Base-by-base conservation (phyloP, 306 rosid species). In the Astragalus glycyphyllos region DNA sequence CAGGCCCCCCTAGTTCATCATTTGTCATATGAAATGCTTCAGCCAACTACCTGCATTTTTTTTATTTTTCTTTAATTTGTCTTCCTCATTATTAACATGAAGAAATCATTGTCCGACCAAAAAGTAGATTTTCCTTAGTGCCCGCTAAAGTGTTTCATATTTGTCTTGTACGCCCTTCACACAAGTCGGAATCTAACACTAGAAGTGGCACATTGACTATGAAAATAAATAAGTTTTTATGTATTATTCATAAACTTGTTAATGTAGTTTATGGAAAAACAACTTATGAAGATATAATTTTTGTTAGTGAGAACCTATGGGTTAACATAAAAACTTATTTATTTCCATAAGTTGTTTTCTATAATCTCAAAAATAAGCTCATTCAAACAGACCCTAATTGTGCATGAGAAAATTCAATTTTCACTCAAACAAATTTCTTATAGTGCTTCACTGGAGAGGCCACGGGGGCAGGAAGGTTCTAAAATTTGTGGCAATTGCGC, bases 171-270 rank as follows among this genome's bases (percentile, higher is more conserved):
- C 40, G 40, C 8, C 8, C 40, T 35, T 35, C 40, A 4, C 40
- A 35, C 40, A 7, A 35, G 40, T 66, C 41, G 7, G 31, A 48
- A 44, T 17, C 46, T 15, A 4, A 34, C 5, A 6, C 12, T 26
- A 23, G 40, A 47, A 72, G 50, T 72, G 76, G 68, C 50, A 72
- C 46, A 59, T 20, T 59, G 68, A 47, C 68, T n/a, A n/a, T n/a
- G n/a, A n/a, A n/a, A n/a, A n/a, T n/a, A n/a, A n/a, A n/a, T n/a
- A n/a, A n/a, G n/a, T n/a, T n/a, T n/a, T n/a, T n/a, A n/a, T n/a
- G n/a, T n/a, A n/a, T n/a, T n/a, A n/a, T n/a, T n/a, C n/a, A n/a
- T n/a, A n/a, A n/a, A n/a, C n/a, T n/a, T n/a, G n/a, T n/a, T n/a
- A n/a, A n/a, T n/a, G n/a, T n/a, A n/a, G n/a, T n/a, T n/a, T n/a